These are phyloP conservation scores for Gossypium australe DNA, from an alignment of 345 rosid genomes.

Conservation along the genomic window DNA sequence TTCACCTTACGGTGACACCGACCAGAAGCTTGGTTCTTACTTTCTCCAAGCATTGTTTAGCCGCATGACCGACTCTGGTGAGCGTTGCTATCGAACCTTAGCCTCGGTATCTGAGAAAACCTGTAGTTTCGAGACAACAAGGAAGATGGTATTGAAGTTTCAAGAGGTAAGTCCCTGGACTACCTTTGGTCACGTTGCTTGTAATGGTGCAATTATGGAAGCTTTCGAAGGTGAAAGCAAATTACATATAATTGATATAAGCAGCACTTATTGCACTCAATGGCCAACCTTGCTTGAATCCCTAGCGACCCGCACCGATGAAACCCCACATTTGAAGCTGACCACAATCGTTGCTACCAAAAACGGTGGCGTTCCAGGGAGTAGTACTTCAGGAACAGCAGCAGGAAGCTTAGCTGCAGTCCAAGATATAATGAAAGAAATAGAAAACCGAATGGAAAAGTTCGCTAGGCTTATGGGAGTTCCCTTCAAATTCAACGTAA, in stretches of 20 bases:
- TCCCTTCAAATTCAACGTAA: constrained; percentile 75
- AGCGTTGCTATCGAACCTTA: constrained; percentile 52
- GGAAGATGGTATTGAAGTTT: constrained; percentile 72
- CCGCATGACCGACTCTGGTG: constrained; percentile 82
- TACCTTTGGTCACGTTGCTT: constrained; percentile 94
- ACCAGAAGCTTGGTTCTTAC: constrained; percentile 75
- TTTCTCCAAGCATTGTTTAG: constrained; percentile 85
- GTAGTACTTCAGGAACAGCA: constrained; percentile 7
- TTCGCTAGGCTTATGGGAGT: constrained; percentile 98
- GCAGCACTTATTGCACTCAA: constrained; percentile 92
- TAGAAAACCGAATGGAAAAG: constrained; percentile 79
- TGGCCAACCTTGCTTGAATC: constrained; percentile 98
- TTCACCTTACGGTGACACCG: constrained; percentile 86
- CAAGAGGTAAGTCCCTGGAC: constrained; percentile 98
- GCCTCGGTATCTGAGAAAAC: constrained; percentile 62
- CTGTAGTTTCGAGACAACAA: constrained; percentile 72
- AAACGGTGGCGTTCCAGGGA: constrained; percentile 20
- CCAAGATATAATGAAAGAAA: constrained; percentile 84
- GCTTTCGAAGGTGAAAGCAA: constrained; percentile 81
- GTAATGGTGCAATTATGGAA: constrained; percentile 89
- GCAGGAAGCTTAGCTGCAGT: constrained; percentile 30
- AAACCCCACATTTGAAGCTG: constrained; percentile 73
- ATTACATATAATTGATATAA: constrained; percentile 77
- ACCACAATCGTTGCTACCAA: constrained; percentile 56
- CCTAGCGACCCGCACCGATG: constrained; percentile 84